Percentiles rank a stretch among this genome's conserved stretches.
These are phyloP conservation scores for Trypanosoma scelopori DNA, from an alignment of 208 protist species.

Conservation along the genomic window DNA sequence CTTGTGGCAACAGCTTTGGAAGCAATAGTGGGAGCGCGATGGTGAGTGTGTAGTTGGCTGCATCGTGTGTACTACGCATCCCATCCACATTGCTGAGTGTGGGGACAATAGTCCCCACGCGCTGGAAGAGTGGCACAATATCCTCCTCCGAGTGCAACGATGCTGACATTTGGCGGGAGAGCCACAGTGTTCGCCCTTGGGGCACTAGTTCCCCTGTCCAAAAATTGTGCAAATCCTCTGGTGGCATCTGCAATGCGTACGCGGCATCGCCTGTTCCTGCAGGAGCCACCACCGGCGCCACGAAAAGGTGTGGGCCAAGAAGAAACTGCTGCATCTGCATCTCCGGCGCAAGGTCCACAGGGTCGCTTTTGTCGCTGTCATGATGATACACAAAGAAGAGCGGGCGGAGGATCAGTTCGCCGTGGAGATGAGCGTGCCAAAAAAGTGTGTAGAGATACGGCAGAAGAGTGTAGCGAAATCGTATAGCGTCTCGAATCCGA, in stretches of 20 bases:
- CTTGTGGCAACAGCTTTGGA: background rate
- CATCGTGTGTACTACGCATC: slow-evolving; percentile 29
- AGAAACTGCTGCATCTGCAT: slow-evolving; percentile 27
- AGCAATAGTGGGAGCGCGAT: slow-evolving; percentile 33
- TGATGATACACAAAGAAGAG: slow-evolving; percentile 74
- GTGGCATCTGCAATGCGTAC: background rate
- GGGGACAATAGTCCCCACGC: slow-evolving; percentile 29
- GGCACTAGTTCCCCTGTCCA: slow-evolving; percentile 36
- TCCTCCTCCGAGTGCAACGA: background rate
- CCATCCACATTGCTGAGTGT: slow-evolving; percentile 23
- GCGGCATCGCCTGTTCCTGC: background rate
- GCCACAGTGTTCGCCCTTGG: background rate
- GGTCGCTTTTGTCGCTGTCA: background rate
- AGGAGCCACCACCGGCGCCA: slow-evolving; percentile 14
- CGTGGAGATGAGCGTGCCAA: slow-evolving; percentile 56
- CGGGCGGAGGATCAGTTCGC: slow-evolving; percentile 80
- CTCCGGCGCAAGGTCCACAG: slow-evolving; percentile 28
- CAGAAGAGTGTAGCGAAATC: slow-evolving; percentile 88
- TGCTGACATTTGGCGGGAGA: slow-evolving; percentile 8
- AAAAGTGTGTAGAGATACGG: slow-evolving; percentile 96
- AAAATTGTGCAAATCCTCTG: slow-evolving; percentile 32
- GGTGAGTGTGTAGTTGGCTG: slow-evolving; percentile 39
- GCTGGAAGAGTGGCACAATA: slow-evolving; percentile 32
- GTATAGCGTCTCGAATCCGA: slow-evolving; percentile 35
- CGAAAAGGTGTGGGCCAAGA: slow-evolving; percentile 23